Evolutionary conservation across 306 rosid genomes (phyloP).

Genomic region (Cicer cuneatum): DNA sequence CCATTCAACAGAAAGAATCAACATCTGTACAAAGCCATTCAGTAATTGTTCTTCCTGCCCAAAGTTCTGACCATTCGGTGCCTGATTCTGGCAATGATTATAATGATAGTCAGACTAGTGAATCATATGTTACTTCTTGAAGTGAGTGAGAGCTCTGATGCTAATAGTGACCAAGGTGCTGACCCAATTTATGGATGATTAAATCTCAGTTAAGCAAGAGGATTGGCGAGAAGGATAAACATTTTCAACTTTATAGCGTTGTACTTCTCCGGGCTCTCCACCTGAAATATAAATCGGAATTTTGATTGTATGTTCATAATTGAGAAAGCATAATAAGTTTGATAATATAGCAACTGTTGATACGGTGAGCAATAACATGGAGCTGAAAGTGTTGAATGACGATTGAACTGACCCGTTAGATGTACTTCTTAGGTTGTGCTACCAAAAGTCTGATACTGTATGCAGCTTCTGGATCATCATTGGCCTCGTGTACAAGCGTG

Average conservation of each 20-base stretch:
- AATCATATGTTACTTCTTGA: conserved; percentile 42
- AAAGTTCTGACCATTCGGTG: conserved; percentile 48
- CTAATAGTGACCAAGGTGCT: conserved; percentile 26
- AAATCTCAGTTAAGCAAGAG: conserved; percentile 36
- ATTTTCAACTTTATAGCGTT: conserved; percentile 37
- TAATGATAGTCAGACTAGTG: conserved; percentile 46
- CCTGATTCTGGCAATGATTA: conserved; percentile 43
- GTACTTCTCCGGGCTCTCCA: conserved; percentile 34
- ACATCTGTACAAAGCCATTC: conserved; percentile 56
- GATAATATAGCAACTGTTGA: conserved; percentile 46
- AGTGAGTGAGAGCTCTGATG: conserved; percentile 35
- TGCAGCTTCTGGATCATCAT: conserved; percentile 25
- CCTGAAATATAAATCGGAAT: conserved; percentile 40
- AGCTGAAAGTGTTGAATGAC: conserved; percentile 49
- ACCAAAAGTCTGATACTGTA: conserved; percentile 32
- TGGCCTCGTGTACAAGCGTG: conserved; percentile 41
- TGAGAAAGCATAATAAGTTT: conserved; percentile 43
- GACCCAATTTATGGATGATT: conserved; percentile 36
- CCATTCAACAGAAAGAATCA: conserved; percentile 51
- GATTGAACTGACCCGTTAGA: conserved; percentile 41
- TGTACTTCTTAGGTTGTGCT: conserved; percentile 29
- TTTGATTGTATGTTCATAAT: conserved; percentile 43
- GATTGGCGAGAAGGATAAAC: conserved; percentile 29
- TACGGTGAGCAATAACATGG: conserved; percentile 37
- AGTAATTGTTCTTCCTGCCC: conserved; percentile 49